phyloP scores from a whole-genome alignment of 257 asterid genomes.

The Asclepias syriaca region DNA sequence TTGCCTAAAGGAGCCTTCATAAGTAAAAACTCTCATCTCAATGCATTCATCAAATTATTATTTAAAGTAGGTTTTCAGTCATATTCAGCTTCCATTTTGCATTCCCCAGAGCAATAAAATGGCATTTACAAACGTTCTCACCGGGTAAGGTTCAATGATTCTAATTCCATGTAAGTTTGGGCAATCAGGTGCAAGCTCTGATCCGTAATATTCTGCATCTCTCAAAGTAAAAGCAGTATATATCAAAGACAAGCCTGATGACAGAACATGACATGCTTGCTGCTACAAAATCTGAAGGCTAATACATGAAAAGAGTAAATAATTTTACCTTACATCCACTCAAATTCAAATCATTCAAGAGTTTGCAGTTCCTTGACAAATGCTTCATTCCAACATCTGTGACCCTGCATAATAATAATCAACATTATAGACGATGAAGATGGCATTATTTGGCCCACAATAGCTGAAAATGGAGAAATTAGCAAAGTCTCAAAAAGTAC shows the following conservation, averaged over 20 bases:
- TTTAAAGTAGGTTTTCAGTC: neutral
- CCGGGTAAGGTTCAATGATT: slow-evolving; percentile 78
- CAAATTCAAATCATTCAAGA: slow-evolving; percentile 64
- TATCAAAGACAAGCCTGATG: neutral
- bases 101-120: neutral
- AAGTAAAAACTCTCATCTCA: neutral
- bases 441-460: slow-evolving; percentile 1
- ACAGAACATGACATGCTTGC: neutral
- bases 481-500: slow-evolving; percentile 28
- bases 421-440: slow-evolving; percentile 4
- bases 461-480: slow-evolving; percentile 5
- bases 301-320: slow-evolving; percentile 4
- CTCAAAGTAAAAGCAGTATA: slow-evolving; percentile 19
- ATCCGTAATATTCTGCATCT: slow-evolving; percentile 72
- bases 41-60: neutral
- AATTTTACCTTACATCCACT: slow-evolving; percentile 85
- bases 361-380: slow-evolving; percentile 70
- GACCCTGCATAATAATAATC: slow-evolving; percentile 48
- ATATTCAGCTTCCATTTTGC: neutral
- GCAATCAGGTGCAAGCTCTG: slow-evolving; percentile 59
- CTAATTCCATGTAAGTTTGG: slow-evolving; percentile 56
- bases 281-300: slow-evolving; percentile 1
- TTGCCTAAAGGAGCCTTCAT: neutral
- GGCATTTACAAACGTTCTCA: slow-evolving; percentile 17
- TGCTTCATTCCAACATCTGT: slow-evolving; percentile 65